phyloP scores from a whole-genome alignment of 202 grass and related monocot species.

The Panicum hallii region DNA sequence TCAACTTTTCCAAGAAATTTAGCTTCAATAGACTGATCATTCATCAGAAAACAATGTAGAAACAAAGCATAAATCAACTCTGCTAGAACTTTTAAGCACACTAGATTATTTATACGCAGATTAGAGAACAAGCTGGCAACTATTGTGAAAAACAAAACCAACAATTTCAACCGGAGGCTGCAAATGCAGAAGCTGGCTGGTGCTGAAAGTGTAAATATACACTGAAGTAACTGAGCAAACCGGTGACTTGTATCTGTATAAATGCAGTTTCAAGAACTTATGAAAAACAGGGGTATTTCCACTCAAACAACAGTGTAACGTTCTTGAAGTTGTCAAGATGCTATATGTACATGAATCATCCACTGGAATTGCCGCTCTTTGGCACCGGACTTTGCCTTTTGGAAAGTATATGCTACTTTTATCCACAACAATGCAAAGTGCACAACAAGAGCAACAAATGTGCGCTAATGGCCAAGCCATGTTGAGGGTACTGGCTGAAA shows the following conservation, averaged over 20 bases:
- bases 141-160: neutral
- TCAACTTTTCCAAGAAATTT: neutral
- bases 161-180: neutral
- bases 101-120: neutral
- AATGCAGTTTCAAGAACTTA: neutral
- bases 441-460: constrained; percentile 27
- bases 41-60: neutral
- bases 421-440: neutral
- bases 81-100: neutral
- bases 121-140: neutral
- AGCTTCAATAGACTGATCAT: neutral
- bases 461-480: constrained; percentile 78
- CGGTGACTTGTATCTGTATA: neutral
- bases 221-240: neutral
- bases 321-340: constrained; percentile 21
- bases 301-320: constrained; percentile 24
- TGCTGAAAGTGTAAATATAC: neutral
- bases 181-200: neutral
- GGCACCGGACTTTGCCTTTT: constrained; percentile 17
- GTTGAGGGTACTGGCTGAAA: constrained; percentile 81
- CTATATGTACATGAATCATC: constrained; percentile 26
- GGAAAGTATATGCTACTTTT: constrained; percentile 19
- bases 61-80: neutral
- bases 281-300: neutral
- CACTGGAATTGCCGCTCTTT: neutral